Conservation (phyloP, 1,284 basidiomycete species). For the Rhodotorula sp. region DNA sequence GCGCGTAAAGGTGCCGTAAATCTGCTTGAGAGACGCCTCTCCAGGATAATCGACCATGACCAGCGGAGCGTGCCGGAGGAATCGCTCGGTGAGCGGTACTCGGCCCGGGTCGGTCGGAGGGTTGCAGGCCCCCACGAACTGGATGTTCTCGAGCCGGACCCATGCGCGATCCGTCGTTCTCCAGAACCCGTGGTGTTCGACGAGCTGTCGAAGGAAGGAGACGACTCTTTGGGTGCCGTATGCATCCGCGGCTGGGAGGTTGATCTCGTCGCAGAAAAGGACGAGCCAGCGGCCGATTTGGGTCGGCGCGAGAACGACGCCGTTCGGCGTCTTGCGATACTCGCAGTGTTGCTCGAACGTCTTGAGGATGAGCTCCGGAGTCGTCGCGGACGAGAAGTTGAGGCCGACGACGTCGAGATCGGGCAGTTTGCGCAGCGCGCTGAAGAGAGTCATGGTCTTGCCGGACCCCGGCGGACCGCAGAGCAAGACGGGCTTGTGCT, state of each 20-base stretch:
- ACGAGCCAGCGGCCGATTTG: constrained; percentile 98
- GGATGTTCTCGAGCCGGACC: constrained; percentile 96
- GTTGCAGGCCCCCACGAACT: constrained; percentile 99
- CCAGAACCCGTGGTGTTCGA: constrained; percentile 95
- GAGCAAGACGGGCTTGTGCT: constrained; percentile 97
- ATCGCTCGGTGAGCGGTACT: constrained; percentile 94
- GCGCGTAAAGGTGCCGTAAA: constrained; percentile 98
- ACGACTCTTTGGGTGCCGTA: constrained; percentile 99
- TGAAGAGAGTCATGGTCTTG: constrained; percentile 99
- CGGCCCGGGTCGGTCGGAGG: constrained; percentile 99
- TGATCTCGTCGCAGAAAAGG: constrained; percentile 99
- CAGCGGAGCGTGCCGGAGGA: constrained; percentile 96
- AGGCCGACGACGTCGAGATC: constrained; percentile 99
- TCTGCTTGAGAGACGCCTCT: constrained; percentile 93
- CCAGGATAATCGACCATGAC: constrained; percentile 99
- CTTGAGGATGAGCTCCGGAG: constrained; percentile 95
- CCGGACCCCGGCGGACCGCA: constrained; percentile 99
- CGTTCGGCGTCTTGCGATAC: constrained; percentile 96
- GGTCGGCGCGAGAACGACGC: constrained; percentile 85
- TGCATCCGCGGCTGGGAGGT: constrained; percentile 93
- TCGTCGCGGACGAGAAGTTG: constrained; percentile 99
- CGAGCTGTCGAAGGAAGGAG: constrained; percentile 94
- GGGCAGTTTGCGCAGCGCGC: constrained; percentile 91
- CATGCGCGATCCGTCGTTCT: constrained; percentile 91
- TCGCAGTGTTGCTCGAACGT: constrained; percentile 99